Base-by-base conservation (phyloP, 257 asterid genomes). In the Phtheirospermum japonicum region DNA sequence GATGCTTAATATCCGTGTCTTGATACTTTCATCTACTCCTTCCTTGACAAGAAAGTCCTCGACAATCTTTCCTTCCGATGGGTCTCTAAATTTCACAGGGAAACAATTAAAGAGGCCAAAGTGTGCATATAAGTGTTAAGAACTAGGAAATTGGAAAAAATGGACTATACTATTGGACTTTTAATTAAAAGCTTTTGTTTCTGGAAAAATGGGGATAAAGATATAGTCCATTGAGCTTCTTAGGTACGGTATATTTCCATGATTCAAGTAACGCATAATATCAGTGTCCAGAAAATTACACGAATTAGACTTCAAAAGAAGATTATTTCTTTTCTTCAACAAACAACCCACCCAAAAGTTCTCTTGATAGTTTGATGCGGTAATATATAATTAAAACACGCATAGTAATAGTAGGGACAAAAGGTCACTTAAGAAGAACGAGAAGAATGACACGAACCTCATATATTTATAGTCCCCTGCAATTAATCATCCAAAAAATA, bases 381-480 rank as follows among this genome's bases (percentile, higher is more conserved):
- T 31, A 64, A 31, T 33, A 33, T 20, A 30, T 2, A 26, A 31
- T 7, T 36, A 36, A 43, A 56, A 56, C 18, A 43, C 50, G 34
- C 36, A 69, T 33, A 28, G 26, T 14, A 61, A 23, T 23, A 23
- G 28, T 23, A 32, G 32, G 37, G 31, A 31, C 1, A 73, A 23
- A 23, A 23, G 54, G 73, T 55, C 13, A 48, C 12, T 59, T 31
- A 37, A 55, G 16, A 59, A 61, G 64, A 42, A 57, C 28, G 13
- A 28, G 58, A 14, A 58, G 34, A 53, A 59, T 9, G 71, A 67
- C 37, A 74, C 89, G 61, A 79, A 90, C 98, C 95, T 86, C 73
- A 75, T 59, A 37, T 92, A 92, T 68, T 92, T 92, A 68, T 92
- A 85, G 81, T 92, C 99, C 70, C 89, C 98, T 91, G 95, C 81